Evolutionary conservation across 257 asterid species (phyloP).

Genomic region (Solanum tarapatanum): DNA sequence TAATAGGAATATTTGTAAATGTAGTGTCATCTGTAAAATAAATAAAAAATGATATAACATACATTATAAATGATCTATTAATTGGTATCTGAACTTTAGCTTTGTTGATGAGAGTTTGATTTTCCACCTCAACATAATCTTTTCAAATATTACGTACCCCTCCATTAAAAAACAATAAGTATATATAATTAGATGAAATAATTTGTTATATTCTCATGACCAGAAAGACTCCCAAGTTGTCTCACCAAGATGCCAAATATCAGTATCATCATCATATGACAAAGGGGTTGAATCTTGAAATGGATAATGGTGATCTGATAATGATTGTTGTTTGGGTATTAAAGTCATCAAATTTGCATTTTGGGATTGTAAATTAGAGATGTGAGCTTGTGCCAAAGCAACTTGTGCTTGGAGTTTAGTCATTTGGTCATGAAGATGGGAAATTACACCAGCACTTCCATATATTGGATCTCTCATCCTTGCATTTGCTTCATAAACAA

Average conservation of each 20-base stretch:
- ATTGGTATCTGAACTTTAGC: not conserved
- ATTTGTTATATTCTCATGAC: not conserved
- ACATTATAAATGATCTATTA: not conserved
- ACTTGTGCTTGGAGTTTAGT: constrained; percentile 10
- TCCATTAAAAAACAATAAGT: not conserved
- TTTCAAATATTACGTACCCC: not conserved
- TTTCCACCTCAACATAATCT: not conserved
- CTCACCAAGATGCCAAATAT: not conserved
- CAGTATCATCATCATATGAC: not conserved
- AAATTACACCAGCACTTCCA: constrained; percentile 13
- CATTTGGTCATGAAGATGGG: constrained; percentile 9
- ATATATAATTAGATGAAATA: not conserved
- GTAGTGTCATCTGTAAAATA: not conserved
- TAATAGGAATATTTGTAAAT: not conserved
- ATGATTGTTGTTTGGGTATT: not conserved
- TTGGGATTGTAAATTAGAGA: constrained; percentile 12
- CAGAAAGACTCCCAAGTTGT: not conserved
- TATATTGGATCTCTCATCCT: constrained; percentile 18
- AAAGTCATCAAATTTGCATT: not conserved
- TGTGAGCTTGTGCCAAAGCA: constrained; percentile 12
- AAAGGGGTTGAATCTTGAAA: not conserved
- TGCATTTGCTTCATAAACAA: constrained; percentile 14
- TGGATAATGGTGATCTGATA: not conserved
- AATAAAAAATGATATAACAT: not conserved
- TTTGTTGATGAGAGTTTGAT: not conserved